phyloP scores from a whole-genome alignment of 2,329 filamentous ascomycete genomes.

The Colletotrichum abscissum region DNA sequence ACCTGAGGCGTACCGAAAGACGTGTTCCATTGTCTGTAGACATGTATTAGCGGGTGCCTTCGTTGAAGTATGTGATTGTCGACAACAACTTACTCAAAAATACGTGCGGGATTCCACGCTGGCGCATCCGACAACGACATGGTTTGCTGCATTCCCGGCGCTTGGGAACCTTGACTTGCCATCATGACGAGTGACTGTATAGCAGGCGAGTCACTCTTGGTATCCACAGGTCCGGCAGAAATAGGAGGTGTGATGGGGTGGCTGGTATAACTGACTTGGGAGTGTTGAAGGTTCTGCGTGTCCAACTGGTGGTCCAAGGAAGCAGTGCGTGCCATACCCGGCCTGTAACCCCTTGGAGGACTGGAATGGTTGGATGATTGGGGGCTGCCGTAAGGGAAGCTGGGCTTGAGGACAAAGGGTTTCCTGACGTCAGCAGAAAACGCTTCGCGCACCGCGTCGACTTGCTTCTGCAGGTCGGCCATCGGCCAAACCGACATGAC shows the following conservation, averaged over 20 bases:
- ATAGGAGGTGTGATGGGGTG: constrained; percentile 86
- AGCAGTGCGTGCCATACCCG: constrained; percentile 55
- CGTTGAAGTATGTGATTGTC: neutral
- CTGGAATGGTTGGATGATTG: constrained; percentile 72
- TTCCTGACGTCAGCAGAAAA: constrained; percentile 89
- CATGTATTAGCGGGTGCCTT: constrained; percentile 30
- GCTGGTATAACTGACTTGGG: constrained; percentile 74
- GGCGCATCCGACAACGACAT: constrained; percentile 72
- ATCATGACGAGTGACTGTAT: constrained; percentile 80
- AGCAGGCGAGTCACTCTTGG: constrained; percentile 81
- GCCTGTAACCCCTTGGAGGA: constrained; percentile 67
- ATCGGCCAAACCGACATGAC: constrained; percentile 87
- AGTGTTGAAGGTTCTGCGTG: constrained; percentile 59
- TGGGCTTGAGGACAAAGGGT: constrained; percentile 88
- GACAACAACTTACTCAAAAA: constrained; percentile 81
- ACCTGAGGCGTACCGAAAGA: constrained; percentile 82
- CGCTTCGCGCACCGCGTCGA: constrained; percentile 87
- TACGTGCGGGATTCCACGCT: constrained; percentile 85
- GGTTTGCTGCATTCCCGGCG: constrained; percentile 61
- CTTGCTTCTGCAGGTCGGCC: constrained; percentile 89
- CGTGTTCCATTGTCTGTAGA: constrained; percentile 87
- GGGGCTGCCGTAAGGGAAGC: constrained; percentile 88
- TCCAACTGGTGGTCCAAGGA: constrained; percentile 67
- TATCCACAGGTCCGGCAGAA: constrained; percentile 77
- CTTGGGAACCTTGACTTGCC: constrained; percentile 67